These are phyloP conservation scores for Cajanus cajan DNA, from an alignment of 306 rosid genomes.

Conservation along the genomic window DNA sequence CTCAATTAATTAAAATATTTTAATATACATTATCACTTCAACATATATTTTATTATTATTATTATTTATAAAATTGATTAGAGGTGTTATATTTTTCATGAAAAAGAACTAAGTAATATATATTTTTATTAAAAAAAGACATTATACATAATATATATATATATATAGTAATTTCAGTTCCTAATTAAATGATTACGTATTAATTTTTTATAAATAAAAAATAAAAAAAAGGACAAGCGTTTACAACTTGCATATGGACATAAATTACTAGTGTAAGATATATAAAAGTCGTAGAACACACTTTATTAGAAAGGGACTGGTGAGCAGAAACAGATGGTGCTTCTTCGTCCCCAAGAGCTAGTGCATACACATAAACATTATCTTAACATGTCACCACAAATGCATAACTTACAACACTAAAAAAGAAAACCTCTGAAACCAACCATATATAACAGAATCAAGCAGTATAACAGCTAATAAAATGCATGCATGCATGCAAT, in stretches of 20 bases:
- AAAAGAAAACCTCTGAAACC: neutral
- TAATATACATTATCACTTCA: no score
- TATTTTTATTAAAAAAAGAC: no score
- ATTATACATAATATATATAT: no score
- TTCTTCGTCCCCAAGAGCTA: slow-evolving; percentile 7
- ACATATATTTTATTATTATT: no score
- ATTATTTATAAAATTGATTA: no score
- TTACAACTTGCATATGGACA: neutral
- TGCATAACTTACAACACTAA: neutral
- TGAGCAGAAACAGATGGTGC: neutral
- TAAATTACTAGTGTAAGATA: neutral
- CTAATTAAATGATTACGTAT: no score
- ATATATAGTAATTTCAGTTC: no score
- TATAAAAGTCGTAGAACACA: slow-evolving; percentile 13
- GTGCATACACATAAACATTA: slow-evolving; percentile 9
- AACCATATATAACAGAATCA: neutral
- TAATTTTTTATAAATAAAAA: no score
- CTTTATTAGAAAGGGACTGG: slow-evolving; percentile 23
- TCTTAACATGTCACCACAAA: slow-evolving; percentile 1
- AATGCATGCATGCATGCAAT: no score
- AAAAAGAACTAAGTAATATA: no score
- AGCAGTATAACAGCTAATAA: neutral
- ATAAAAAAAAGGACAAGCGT: neutral
- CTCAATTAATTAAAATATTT: no score
- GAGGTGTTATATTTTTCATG: no score